These are phyloP conservation scores for Westerdykella sp. DNA, from an alignment of 2,329 filamentous ascomycete species.

Conservation along the genomic window DNA sequence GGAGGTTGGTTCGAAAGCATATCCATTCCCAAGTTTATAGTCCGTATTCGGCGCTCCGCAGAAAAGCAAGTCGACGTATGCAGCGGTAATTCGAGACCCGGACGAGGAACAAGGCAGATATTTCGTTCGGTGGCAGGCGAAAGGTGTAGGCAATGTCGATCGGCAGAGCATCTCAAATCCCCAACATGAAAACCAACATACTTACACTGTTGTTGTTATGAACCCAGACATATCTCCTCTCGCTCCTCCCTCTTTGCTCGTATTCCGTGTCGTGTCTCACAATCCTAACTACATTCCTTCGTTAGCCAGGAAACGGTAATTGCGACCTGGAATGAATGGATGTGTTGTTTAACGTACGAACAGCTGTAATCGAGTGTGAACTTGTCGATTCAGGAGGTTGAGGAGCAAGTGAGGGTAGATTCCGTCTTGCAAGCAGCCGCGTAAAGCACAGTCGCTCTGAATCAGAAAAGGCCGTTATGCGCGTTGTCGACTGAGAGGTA, in stretches of 20 bases:
- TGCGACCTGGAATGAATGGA: slow-evolving; percentile 15
- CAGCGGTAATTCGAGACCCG: too few species aligned
- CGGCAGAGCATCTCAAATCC: slow-evolving; percentile 17
- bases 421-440: background rate
- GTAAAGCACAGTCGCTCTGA: background rate
- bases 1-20: background rate
- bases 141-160: slow-evolving; percentile 9
- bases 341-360: slow-evolving; percentile 8
- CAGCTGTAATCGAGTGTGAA: too few species aligned
- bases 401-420: too few species aligned
- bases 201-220: slow-evolving; percentile 76
- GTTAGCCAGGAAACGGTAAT: slow-evolving; percentile 27
- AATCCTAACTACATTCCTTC: slow-evolving; percentile 20
- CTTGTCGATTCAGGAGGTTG: too few species aligned
- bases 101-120: too few species aligned
- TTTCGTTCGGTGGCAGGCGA: slow-evolving; percentile 11
- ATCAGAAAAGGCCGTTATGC: background rate
- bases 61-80: too few species aligned
- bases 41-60: slow-evolving; percentile 7
- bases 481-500: background rate
- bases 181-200: slow-evolving; percentile 26
- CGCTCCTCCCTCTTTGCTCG: slow-evolving; percentile 14
- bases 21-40: background rate
- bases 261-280: slow-evolving; percentile 12
- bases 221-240: slow-evolving; percentile 61